Evolutionary conservation across 2,329 filamentous ascomycete species (phyloP).

Genomic region (Ceratocystis cubensis): DNA sequence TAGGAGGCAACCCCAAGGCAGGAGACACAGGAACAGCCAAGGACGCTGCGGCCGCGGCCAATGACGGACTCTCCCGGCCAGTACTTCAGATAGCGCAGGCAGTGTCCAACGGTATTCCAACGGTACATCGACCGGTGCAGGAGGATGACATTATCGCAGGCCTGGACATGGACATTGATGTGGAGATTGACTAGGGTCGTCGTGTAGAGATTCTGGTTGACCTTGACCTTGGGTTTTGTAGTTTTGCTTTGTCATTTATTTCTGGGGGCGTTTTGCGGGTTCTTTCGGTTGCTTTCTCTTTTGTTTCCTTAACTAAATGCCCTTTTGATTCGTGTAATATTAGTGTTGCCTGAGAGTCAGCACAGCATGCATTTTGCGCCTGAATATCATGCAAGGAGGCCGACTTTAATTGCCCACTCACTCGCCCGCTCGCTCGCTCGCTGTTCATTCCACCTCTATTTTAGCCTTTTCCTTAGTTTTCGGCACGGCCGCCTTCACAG

Average conservation of each 20-base stretch:
- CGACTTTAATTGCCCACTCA: background rate
- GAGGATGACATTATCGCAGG: constrained; percentile 88
- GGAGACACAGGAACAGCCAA: constrained; percentile 32
- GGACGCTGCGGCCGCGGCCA: background rate
- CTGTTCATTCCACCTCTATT: background rate
- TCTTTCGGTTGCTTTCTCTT: background rate
- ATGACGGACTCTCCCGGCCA: background rate
- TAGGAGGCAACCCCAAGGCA: background rate
- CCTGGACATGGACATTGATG: constrained; percentile 82
- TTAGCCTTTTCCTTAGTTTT: constrained; percentile 4
- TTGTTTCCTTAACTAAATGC: background rate
- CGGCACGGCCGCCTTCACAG: constrained; percentile 10
- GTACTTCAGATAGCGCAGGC: constrained; percentile 27
- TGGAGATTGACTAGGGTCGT: constrained; percentile 39
- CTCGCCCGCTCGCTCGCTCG: background rate
- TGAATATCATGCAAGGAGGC: too few relatives aligned
- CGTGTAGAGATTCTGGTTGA: background rate
- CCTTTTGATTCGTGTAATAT: background rate
- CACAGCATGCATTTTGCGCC: too few relatives aligned
- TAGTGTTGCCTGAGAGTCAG: too few relatives aligned
- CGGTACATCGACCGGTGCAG: constrained; percentile 66
- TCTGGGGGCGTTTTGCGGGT: background rate
- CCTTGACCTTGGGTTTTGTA: background rate
- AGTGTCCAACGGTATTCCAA: constrained; percentile 37
- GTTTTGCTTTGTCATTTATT: background rate